Evolutionary conservation across 352 stramenopile genomes (phyloP), one percentile per base, ranked within the genome.

Genomic region (Globisporangium spiculum): DNA sequence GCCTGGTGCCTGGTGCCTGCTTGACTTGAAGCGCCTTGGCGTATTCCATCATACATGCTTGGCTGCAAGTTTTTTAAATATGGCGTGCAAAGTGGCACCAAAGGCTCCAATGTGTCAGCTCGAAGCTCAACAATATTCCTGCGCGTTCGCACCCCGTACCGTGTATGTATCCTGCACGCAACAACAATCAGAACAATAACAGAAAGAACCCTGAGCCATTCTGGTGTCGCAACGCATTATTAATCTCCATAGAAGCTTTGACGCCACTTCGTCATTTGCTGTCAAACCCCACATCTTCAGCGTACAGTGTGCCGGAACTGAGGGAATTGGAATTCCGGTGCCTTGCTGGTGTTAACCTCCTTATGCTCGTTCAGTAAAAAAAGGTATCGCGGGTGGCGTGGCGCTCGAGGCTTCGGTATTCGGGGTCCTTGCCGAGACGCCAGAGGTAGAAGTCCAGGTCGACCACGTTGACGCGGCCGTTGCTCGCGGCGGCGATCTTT

Each of bases 361-460:
- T 57, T 46, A 18, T 5, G 0, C 6, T 38, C 38, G 24, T 73
- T 75, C 41, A 92, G 70, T 92, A 92, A 66, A 83, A 92, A 57
- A 88, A 86, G 12, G 84, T 92, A 56, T 88, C 70, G 59, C 83
- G 81, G 16, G 87, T 93, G 22, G 83, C 76, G 61, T 94, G 87
- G 52, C 87, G 83, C 63, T 92, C 79, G n/a, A 92, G 62, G 12
- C 71, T 48, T 2, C 87, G 84, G 66, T 91, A 93, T 10, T 75
- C 75, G 8, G 83, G 77, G 48, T 93, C 83, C 75, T 94, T 94
- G 68, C 84, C 78, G 38, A 92, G 64, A 30, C 84, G 83, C 87
- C 87, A 92, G 20, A 94, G 71, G 68, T 92, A 94, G 20, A 70
- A 83, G 71, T 87, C 82, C 9, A 94, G 63, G 32, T 86, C 83